Evolutionary conservation across 352 stramenopile genomes (phyloP).

Genomic region (Phytophthora quininea): DNA sequence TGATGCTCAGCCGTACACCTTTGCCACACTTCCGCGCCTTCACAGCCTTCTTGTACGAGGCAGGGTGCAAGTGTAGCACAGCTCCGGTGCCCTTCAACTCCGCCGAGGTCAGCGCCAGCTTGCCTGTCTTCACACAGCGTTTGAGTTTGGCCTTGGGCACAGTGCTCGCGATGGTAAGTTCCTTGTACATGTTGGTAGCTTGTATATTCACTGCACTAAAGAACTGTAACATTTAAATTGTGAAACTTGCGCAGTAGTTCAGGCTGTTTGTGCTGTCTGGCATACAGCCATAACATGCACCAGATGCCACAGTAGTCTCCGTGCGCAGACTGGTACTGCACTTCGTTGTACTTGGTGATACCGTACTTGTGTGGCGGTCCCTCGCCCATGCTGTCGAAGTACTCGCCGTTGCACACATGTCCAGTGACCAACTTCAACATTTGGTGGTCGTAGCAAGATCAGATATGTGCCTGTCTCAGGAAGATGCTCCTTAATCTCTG

Average conservation of each 20-base stretch:
- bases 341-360: slow-evolving; percentile 8
- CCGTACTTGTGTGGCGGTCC: slow-evolving; percentile 1
- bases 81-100: slow-evolving; percentile 3
- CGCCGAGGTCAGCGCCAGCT: neutral
- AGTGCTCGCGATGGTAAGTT: slow-evolving; percentile 2
- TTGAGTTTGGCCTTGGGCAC: slow-evolving; percentile 8
- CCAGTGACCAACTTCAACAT: slow-evolving; percentile 11
- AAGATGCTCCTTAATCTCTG: neutral
- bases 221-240: slow-evolving; percentile 14
- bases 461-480: slow-evolving; percentile 1
- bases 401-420: neutral
- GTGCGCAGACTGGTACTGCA: slow-evolving; percentile 6
- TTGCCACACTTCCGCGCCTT: slow-evolving; percentile 1
- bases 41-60: slow-evolving; percentile 5
- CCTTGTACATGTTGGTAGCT: slow-evolving; percentile 9
- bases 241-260: slow-evolving; percentile 11
- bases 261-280: slow-evolving; percentile 11
- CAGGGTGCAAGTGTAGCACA: slow-evolving; percentile 12
- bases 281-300: slow-evolving; percentile 16
- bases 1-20: neutral
- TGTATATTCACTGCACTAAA: slow-evolving; percentile 13
- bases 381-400: slow-evolving; percentile 16
- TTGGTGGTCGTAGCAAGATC: slow-evolving; percentile 5
- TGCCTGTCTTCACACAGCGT: neutral
- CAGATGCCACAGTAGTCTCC: slow-evolving; percentile 11